Evolutionary conservation across 1,139 yeast genomes (phyloP).

Genomic region (Geotrichum reessii): DNA sequence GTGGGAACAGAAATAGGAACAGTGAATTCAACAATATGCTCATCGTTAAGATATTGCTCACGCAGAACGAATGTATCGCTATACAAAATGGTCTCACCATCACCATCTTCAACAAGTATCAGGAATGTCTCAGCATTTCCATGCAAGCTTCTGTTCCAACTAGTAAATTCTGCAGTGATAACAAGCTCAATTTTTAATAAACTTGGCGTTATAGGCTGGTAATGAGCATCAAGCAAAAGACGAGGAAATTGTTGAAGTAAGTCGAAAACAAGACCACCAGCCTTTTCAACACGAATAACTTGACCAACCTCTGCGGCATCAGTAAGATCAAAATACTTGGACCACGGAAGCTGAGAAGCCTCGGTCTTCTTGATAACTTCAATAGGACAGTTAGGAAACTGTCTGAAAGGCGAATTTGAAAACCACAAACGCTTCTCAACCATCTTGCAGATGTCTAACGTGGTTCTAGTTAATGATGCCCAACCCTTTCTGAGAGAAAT

Average conservation of each 20-base stretch:
- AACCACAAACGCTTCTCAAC: conserved; percentile 80
- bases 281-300: conserved; percentile 66
- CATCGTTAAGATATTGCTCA: conserved; percentile 45
- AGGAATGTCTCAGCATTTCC: conserved; percentile 61
- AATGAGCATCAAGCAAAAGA: conserved; percentile 49
- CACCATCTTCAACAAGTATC: conserved; percentile 72
- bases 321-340: conserved; percentile 58
- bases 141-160: conserved; percentile 64
- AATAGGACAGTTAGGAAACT: conserved; percentile 60
- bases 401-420: conserved; percentile 80
- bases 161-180: conserved; percentile 58
- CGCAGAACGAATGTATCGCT: conserved; percentile 52
- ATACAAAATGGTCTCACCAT: conserved; percentile 69
- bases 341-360: conserved; percentile 78
- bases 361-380: conserved; percentile 74
- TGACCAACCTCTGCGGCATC: conserved; percentile 74
- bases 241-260: conserved; percentile 69
- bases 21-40: conserved; percentile 59
- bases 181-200: conserved; percentile 62
- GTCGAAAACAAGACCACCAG: conserved; percentile 58
- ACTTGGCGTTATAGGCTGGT: conserved; percentile 73
- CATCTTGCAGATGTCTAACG: conserved; percentile 69
- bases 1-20: conserved; percentile 54
- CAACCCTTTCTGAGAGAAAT: conserved; percentile 66
- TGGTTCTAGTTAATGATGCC: conserved; percentile 56